Evolutionary conservation across 164 flowering plant species (phyloP), one percentile per base, ranked within the genome.

Genomic region (Magnolia changhungtana): DNA sequence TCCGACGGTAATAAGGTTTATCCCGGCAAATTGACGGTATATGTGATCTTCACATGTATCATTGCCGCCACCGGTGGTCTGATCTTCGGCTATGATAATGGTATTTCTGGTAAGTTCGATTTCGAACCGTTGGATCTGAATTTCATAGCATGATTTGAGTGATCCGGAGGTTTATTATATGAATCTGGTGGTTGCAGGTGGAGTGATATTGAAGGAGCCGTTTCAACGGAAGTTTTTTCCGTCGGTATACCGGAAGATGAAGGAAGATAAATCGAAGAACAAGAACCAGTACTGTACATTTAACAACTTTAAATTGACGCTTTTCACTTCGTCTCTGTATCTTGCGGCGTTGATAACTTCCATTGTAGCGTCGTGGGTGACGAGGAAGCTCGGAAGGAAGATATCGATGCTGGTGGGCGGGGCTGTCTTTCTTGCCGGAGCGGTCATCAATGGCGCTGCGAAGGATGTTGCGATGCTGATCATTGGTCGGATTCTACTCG

Each of bases 251-350:
- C 23, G 29, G 3, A 77, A 77, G 67, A 23, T 23, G 24, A 13
- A 73, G 49, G 37, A 20, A 3, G 76, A 67, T 29, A 49, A 21
- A 31, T 67, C 77, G 20, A 76, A 80, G 7, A 23, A 23, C 24
- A 23, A 23, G 24, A 82, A 80, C 29, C 86, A 80, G 67, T 84
- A 84, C 64, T 84, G 86, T 21, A 81, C 74, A 29, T 82, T 80
- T 13, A 77, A 84, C 72, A 79, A 79, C 52, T 31, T 31, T 21
- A 19, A 24, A 10, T 20, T 84, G 24, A 84, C 84, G 1, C 0
- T 76, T 63, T 84, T 84, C 45, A 84, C 86, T 1, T 84, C 85
- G 19, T 84, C 85, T 16, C 58, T 82, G n/a, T 79, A 81, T 71
- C 72, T 84, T 7, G 83, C 82, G 23, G 87, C 83, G 2, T 52